Evolutionary conservation across 441 rosid species (phyloP), one percentile per base, ranked within the genome.

Genomic region (Rhodomyrtus psidioides): DNA sequence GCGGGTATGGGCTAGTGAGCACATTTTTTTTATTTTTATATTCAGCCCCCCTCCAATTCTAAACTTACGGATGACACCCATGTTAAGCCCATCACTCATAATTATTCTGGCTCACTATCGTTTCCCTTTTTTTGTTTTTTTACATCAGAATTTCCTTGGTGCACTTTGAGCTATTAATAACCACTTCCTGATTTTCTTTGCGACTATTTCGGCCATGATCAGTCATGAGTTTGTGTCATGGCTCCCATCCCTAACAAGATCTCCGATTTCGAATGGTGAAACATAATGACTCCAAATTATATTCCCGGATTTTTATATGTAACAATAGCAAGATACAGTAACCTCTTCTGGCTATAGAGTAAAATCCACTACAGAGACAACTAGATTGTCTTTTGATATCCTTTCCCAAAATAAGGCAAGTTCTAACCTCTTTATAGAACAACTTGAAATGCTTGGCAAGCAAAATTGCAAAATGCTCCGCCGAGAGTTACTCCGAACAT

Each of bases 401-500:
- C 51, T 30, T 14, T 39, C 10, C 4, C 17, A 12, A 19, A 24
- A 42, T 21, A 82, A 54, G 59, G n/a, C 30, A 82, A 10, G 44
- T 17, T 7, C 79, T 70, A 21, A 95, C 99, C 98, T 94, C 96
- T 60, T 87, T 92, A 87, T 97, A 97, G 88, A 59, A 91, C 1
- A 98, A 93, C 30, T 93, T 88, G 86, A 97, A 97, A 86, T 97
- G 99, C 86, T 90, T 93, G 30, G 92, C 98, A 74, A 96, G 89
- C 85, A 93, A 86, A 86, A 97, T 90, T 4, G 99, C 97, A 87
- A 97, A 97, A 16, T 93, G 94, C 89, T 97, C 98, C 16, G 89
- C 95, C 3, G 99, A 93, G 86, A 96, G 86, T 82, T 88, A 94
- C 62, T 93, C 90, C 28, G 91, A 87, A 86, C 98, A 93, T 90